Evolutionary conservation across 805 yeast genomes (phyloP), one percentile per base, ranked within the genome.

Genomic region (Wickerhamiella shivajii): DNA sequence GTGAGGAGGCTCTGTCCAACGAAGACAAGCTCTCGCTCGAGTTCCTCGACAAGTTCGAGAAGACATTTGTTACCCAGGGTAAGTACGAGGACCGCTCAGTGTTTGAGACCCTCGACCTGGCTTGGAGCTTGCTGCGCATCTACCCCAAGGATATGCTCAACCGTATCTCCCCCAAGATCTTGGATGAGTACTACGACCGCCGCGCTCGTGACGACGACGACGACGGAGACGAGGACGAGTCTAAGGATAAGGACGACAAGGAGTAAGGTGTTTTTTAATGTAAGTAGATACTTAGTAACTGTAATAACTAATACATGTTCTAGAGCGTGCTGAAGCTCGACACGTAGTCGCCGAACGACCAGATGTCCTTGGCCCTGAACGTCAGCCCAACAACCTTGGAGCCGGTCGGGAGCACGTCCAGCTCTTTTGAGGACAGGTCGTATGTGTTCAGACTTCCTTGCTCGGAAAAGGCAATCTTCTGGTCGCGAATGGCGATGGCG

Each of bases 91-190:
- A 84, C 59, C 81, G 99, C 70, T 69, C 84, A 30, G 75, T 90
- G 47, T 81, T 84, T 52, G 98, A 90, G 64, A 77, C 93, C 37
- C 73, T 90, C 57, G 98, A 90, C 58, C 85, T 80, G 58, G 99
- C 98, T 37, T 90, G 99, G 99, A 74, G 92, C 28, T 69, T 90
- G 57, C 69, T 90, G 59, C 84, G 99, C 71, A 90, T 90, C 59
- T 90, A 90, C 67, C 99, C 99, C 55, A 90, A 85, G 73, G 97
- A 90, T 64, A 69, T 90, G 79, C 75, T 90, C 55, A 90, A 90
- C 69, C 84, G 98, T 74, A 83, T 90, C 54, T 84, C 95, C 39
- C 97, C 97, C 58, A 90, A 90, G 74, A 83, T 90, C 50, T 66
- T 90, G 55, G 76, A 74, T 46, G 97, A 87, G 62, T 90, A 87